phyloP scores from a whole-genome alignment of 2,329 filamentous ascomycete genomes.

The Claviceps sp. region DNA sequence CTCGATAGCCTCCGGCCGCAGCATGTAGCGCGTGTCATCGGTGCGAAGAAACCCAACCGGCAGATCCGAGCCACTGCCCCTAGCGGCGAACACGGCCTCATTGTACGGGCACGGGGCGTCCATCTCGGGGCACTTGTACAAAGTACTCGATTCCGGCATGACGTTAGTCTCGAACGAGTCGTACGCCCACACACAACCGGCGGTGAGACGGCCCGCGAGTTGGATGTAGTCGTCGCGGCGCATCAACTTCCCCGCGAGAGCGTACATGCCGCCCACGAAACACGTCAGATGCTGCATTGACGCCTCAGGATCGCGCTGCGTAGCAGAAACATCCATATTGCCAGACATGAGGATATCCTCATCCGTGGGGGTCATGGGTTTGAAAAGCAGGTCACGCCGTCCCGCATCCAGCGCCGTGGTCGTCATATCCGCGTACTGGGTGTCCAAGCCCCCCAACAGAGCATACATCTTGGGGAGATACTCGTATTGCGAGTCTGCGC shows the following conservation, averaged over 20 bases:
- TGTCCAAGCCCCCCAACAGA: conserved; percentile 51
- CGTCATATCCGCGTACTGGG: conserved; percentile 54
- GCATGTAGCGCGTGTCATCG: conserved; percentile 28
- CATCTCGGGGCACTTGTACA: conserved; percentile 23
- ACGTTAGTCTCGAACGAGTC: conserved; percentile 33
- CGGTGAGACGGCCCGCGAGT: conserved; percentile 33
- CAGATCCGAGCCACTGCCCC: conserved; percentile 11
- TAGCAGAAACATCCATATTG: conserved; percentile 18
- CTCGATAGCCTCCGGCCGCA: conserved; percentile 39
- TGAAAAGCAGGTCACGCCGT: conserved; percentile 51
- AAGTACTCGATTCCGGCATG: conserved; percentile 37
- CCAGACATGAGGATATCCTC: conserved; percentile 48
- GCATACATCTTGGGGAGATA: conserved; percentile 46
- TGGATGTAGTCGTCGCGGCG: conserved; percentile 30
- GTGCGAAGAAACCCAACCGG: conserved; percentile 46
- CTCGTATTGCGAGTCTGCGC: conserved; percentile 40
- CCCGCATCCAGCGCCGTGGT: conserved; percentile 46
- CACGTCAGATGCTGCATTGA: conserved; percentile 50
- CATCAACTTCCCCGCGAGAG: conserved; percentile 50
- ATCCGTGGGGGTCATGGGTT: conserved; percentile 48
- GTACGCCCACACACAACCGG: conserved; percentile 43
- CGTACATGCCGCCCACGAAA: conserved; percentile 60
- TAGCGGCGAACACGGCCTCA: conserved; percentile 11
- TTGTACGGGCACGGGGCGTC: conserved; percentile 23
- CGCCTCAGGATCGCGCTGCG: conserved; percentile 16